Evolutionary conservation across 176 grass and related monocot species (phyloP), one percentile per base, ranked within the genome.

Genomic region (Rhynchospora pubera): DNA sequence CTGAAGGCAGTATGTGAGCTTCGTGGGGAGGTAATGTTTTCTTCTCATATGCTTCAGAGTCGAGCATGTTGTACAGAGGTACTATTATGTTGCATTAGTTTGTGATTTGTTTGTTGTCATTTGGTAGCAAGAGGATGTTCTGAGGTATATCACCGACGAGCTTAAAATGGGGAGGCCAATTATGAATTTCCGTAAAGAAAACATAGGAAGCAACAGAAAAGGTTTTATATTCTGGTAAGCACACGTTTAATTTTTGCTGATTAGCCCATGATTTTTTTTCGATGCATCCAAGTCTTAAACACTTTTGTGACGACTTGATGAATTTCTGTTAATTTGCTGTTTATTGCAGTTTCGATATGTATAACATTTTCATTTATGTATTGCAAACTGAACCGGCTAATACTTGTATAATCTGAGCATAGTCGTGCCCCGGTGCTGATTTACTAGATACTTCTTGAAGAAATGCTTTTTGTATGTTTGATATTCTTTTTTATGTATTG

Each of bases 1-100:
- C 83, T 98, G 28, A 98, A 94, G 89, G 95, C 95, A 1, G 71
- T 98, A 5, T 98, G 95, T 83, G 95, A 98, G 86, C 90, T 98
- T 80, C 90, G 92, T 57, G 88, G 81, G 26, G 92, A 98, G 84
- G 95, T 98, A 91, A 71, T 64, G 9, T 6, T 79, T 53, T 19
- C 80, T 70, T 58, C 5, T 77, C 80, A n/a, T 19, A 62, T 34
- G 34, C n/a, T 6, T 81, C 45, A 28, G 67, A 16, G 84, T 57
- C 77, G 59, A 83, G 87, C 77, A 80, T 71, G 71, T 15, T 51
- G 2, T 53, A 22, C 11, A n/a, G 15, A 13, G 24, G 32, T n/a
- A 18, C 24, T 70, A 18, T 8, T 48, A 50, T 19, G 50, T 22
- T 53, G 19, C 10, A 30, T 85, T 63, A 79, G 43, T 71, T 71